phyloP scores from a whole-genome alignment of 2,329 filamentous ascomycete species.

The Hypoxylon sp. region DNA sequence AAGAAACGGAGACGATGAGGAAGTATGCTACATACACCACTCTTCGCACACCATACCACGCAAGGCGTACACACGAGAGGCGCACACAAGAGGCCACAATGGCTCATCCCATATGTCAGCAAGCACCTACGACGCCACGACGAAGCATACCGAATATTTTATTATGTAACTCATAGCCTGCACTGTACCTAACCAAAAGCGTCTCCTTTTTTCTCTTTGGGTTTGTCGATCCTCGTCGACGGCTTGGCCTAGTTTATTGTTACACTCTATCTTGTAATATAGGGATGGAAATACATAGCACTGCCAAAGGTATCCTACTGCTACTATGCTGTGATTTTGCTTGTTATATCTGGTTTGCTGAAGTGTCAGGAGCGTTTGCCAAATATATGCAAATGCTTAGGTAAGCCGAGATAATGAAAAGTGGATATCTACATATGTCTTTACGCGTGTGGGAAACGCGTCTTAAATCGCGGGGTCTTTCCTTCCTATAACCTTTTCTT shows the following conservation, averaged over 20 bases:
- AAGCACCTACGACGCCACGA: constrained; percentile 31
- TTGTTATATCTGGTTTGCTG: background rate
- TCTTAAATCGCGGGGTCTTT: constrained; percentile 26
- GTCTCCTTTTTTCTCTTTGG: constrained; percentile 1
- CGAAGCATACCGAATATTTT: constrained; percentile 27
- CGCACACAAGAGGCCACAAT: constrained; percentile 21
- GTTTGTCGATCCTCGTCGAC: constrained; percentile 17
- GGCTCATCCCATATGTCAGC: constrained; percentile 27
- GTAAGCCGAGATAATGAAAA: background rate
- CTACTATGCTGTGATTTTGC: background rate
- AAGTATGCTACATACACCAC: constrained; percentile 5
- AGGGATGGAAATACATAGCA: constrained; percentile 19
- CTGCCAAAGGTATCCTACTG: background rate
- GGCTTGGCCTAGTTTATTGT: constrained; percentile 13
- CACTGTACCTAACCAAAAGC: constrained; percentile 24
- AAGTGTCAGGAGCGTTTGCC: background rate
- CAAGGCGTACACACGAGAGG: constrained; percentile 2
- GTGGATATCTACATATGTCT: constrained; percentile 29
- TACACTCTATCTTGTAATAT: constrained; percentile 35
- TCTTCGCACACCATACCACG: constrained; percentile 2
- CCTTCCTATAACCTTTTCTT: background rate
- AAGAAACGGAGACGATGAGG: constrained; percentile 1
- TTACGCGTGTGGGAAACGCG: constrained; percentile 19
- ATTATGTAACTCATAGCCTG: constrained; percentile 33
- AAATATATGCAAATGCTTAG: background rate